Conservation (phyloP, 352 stramenopile species). For the Globisporangium heterothallicum region DNA sequence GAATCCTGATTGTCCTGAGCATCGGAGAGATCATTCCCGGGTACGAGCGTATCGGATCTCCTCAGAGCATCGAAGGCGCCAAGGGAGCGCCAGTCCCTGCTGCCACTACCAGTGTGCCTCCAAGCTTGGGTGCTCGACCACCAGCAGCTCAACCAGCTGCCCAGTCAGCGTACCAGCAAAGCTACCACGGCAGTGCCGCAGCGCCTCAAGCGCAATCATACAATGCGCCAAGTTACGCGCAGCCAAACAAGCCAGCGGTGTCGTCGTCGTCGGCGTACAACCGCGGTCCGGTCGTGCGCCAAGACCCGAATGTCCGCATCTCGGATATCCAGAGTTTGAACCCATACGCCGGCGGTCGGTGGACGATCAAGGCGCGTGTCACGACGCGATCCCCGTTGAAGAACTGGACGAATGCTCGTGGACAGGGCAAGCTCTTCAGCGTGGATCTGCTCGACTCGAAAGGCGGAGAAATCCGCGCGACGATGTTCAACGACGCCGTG, state of each 20-base stretch:
- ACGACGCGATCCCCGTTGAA: slow-evolving; percentile 92
- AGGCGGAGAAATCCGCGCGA: slow-evolving; percentile 95
- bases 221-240: slow-evolving; percentile 17
- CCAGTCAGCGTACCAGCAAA: slow-evolving; percentile 34
- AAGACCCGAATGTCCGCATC: slow-evolving; percentile 76
- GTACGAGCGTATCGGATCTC: slow-evolving; percentile 70
- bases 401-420: slow-evolving; percentile 95
- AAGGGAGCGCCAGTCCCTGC: slow-evolving; percentile 34
- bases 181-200: slow-evolving; percentile 21
- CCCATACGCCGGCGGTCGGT: slow-evolving; percentile 90
- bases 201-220: slow-evolving; percentile 9
- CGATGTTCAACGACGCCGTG: slow-evolving; percentile 98
- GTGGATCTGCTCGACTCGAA: slow-evolving; percentile 94
- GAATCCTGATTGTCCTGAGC: slow-evolving; percentile 82
- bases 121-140: slow-evolving; percentile 22
- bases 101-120: slow-evolving; percentile 15
- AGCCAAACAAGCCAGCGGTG: slow-evolving; percentile 17
- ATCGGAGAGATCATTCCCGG: slow-evolving; percentile 71
- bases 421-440: slow-evolving; percentile 95
- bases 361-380: slow-evolving; percentile 96
- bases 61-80: slow-evolving; percentile 68
- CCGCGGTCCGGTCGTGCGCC: slow-evolving; percentile 71
- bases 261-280: slow-evolving; percentile 42
- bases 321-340: slow-evolving; percentile 90
- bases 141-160: slow-evolving; percentile 14